Evolutionary conservation across 192 early-diverging fungal genomes (phyloP).

Genomic region (Pilobolus umbonatus): DNA sequence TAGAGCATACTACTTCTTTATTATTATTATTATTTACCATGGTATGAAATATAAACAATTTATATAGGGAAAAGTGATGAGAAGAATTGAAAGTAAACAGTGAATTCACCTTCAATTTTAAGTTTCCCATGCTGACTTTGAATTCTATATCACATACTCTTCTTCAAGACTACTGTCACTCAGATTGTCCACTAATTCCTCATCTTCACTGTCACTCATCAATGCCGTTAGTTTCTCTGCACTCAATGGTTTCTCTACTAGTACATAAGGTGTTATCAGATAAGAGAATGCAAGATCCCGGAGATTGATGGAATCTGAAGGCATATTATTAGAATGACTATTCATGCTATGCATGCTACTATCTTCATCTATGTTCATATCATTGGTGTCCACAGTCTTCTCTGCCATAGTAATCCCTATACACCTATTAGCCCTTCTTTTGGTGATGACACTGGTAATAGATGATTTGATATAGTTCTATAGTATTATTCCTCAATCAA

Average conservation of each 20-base stretch:
- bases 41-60: too few relatives aligned
- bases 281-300: slow-evolving; percentile 63
- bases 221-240: slow-evolving; percentile 49
- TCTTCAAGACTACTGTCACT: slow-evolving; percentile 9
- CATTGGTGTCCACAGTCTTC: slow-evolving; percentile 21
- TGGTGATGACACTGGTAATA: slow-evolving; percentile 63
- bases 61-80: too few relatives aligned
- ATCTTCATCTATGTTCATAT: too few relatives aligned
- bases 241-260: slow-evolving; percentile 60
- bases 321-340: slow-evolving; percentile 6
- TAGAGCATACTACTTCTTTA: too few relatives aligned
- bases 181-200: slow-evolving; percentile 17
- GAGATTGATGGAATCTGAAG: slow-evolving; percentile 38
- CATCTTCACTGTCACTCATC: slow-evolving; percentile 44
- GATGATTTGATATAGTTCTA: slow-evolving; percentile 63
- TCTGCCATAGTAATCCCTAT: slow-evolving; percentile 41
- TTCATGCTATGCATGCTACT: neutral
- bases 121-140: too few relatives aligned
- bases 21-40: too few relatives aligned
- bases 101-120: too few relatives aligned
- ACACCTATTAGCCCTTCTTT: slow-evolving; percentile 57
- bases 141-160: slow-evolving; percentile 11
- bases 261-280: slow-evolving; percentile 55
- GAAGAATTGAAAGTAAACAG: too few relatives aligned
- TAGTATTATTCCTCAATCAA: neutral